A percentile compares a stretch with the other conserved stretches of the same genome.
Evolutionary conservation across 192 early-diverging fungal species (phyloP).

Genomic region (Coemansia sp.): DNA sequence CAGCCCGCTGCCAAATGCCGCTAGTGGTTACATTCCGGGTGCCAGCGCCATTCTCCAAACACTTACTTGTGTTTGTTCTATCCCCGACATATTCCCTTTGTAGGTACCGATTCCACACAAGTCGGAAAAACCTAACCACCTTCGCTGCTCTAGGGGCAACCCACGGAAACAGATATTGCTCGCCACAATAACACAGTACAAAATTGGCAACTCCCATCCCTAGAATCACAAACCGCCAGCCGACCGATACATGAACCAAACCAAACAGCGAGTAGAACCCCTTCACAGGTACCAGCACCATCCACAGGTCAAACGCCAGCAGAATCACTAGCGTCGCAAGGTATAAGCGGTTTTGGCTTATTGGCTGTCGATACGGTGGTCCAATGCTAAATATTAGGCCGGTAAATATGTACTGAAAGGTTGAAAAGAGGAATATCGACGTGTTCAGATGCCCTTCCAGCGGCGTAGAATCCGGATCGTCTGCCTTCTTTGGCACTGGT

Average conservation of each 20-base stretch:
- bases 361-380: conserved; percentile 86
- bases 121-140: conserved; percentile 6
- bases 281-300: conserved; percentile 32
- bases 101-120: conserved; percentile 3
- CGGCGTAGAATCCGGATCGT: conserved; percentile 60
- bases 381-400: conserved; percentile 94
- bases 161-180: conserved; percentile 39
- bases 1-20: conserved; percentile 32
- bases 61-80: background rate
- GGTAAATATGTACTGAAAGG: conserved; percentile 89
- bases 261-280: conserved; percentile 37
- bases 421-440: conserved; percentile 80
- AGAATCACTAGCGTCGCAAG: conserved; percentile 18
- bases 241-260: conserved; percentile 15
- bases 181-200: conserved; percentile 31
- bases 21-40: background rate
- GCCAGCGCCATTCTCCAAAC: background rate
- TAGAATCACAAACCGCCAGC: conserved; percentile 39
- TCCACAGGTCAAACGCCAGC: conserved; percentile 41
- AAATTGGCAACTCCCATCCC: conserved; percentile 48
- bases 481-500: conserved; percentile 33
- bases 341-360: conserved; percentile 67
- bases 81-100: background rate
- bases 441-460: conserved; percentile 77
- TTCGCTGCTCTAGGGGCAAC: conserved; percentile 36